phyloP scores from a whole-genome alignment of 345 rosid genomes.

The Gossypium turneri region DNA sequence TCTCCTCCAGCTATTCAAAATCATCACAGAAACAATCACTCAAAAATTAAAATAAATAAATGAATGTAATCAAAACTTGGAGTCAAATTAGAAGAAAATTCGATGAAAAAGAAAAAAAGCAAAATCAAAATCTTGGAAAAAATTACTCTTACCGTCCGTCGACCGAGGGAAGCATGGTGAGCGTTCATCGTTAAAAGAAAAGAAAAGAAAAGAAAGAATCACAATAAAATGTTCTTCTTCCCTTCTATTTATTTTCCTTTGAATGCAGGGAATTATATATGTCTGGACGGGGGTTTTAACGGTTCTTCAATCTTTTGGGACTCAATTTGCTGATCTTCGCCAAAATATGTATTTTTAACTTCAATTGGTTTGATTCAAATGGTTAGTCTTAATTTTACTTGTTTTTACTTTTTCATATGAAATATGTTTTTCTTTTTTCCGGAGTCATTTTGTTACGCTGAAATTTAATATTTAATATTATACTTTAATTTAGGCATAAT shows the following conservation, averaged over 20 bases:
- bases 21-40: slow-evolving; percentile 8
- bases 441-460: too few species aligned
- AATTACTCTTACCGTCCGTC: slow-evolving; percentile 64
- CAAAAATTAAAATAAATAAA: neutral
- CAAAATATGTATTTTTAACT: too few species aligned
- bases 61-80: neutral
- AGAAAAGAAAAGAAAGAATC: neutral
- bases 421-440: too few species aligned
- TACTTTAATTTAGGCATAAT: too few species aligned
- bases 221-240: neutral
- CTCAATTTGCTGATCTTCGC: too few species aligned
- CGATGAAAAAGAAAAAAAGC: neutral
- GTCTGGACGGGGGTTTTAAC: neutral
- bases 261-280: neutral
- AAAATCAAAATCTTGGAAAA: neutral
- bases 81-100: slow-evolving; percentile 5
- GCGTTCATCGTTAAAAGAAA: slow-evolving; percentile 43
- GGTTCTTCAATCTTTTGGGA: neutral
- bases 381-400: too few species aligned
- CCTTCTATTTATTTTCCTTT: neutral
- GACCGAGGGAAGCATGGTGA: slow-evolving; percentile 86
- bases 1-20: slow-evolving; percentile 70
- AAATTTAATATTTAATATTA: too few species aligned
- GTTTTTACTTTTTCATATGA: too few species aligned
- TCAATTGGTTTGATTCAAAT: too few species aligned